phyloP scores from a whole-genome alignment of 306 rosid genomes.

The Arachis stenosperma region DNA sequence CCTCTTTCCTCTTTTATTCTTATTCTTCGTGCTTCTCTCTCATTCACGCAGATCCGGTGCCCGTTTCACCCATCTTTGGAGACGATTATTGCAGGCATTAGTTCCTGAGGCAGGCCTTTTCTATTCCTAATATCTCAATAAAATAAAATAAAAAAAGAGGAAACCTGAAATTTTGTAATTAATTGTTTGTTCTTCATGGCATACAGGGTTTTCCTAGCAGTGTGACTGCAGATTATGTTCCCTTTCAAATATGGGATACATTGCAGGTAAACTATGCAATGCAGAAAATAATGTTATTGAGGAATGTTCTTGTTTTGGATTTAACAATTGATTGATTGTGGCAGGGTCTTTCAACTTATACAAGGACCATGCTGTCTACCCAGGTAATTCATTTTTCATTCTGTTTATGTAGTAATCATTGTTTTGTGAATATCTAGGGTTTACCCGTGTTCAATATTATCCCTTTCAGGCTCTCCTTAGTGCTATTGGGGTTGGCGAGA shows the following conservation, averaged over 20 bases:
- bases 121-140: constrained; percentile 8
- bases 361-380: constrained; percentile 96
- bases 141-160: not conserved
- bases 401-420: not conserved
- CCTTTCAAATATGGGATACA: constrained; percentile 95
- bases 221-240: constrained; percentile 90
- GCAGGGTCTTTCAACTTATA: constrained; percentile 94
- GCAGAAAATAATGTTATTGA: constrained; percentile 12
- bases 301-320: constrained; percentile 58
- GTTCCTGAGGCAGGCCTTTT: constrained; percentile 81
- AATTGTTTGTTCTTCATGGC: not conserved
- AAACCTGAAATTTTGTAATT: not conserved
- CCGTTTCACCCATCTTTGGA: constrained; percentile 70
- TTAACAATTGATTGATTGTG: constrained; percentile 27
- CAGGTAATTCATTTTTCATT: constrained; percentile 62
- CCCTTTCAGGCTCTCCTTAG: constrained; percentile 77
- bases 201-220: constrained; percentile 46
- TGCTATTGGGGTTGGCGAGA: constrained; percentile 97
- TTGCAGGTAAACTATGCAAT: constrained; percentile 68
- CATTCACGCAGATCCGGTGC: constrained; percentile 61
- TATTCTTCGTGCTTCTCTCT: not conserved
- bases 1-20: not conserved
- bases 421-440: not conserved
- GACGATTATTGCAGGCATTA: constrained; percentile 82
- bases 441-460: constrained; percentile 27